Conservation (phyloP, 371 early-diverging fungal genomes). For the Saksenaea oblongispora region DNA sequence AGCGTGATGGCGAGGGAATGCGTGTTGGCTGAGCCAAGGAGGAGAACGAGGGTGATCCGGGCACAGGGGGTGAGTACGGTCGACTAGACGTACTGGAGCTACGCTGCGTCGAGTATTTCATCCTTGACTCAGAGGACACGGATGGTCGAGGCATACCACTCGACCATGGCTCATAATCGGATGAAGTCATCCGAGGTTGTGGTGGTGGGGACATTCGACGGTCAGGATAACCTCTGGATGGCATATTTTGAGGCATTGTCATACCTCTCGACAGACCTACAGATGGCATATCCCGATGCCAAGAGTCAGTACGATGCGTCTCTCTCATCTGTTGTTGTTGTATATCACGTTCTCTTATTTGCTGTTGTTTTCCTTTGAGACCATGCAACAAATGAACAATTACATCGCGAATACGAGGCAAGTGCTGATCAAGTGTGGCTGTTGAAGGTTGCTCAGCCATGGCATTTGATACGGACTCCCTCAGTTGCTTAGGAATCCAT, state of each 20-base stretch:
- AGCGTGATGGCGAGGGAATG: constrained; percentile 46
- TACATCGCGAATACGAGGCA: constrained; percentile 64
- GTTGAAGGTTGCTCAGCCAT: constrained; percentile 60
- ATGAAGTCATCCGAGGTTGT: constrained; percentile 22
- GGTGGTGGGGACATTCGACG: constrained; percentile 17
- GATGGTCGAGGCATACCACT: constrained; percentile 47
- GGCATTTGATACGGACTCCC: constrained; percentile 54
- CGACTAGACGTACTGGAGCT: constrained; percentile 1
- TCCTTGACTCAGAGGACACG: constrained; percentile 33
- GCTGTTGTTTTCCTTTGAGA: constrained; percentile 59
- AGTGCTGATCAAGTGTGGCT: constrained; percentile 50
- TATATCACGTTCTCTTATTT: constrained; percentile 44
- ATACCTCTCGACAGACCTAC: constrained; percentile 38
- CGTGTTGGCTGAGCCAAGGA: constrained; percentile 10
- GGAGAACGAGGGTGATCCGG: constrained; percentile 21
- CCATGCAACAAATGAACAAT: constrained; percentile 66
- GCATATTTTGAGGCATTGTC: constrained; percentile 17
- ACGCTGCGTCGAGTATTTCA: constrained; percentile 15
- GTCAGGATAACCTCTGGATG: constrained; percentile 10
- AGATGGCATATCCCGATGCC: constrained; percentile 42
- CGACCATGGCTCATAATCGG: constrained; percentile 43
- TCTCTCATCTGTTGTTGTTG: constrained; percentile 13
- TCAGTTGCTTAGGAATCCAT: constrained; percentile 59
- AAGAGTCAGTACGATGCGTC: constrained; percentile 21
- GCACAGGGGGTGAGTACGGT: constrained; percentile 22